These are phyloP conservation scores for Termitomyces sp. DNA, from an alignment of 1,284 basidiomycete species.

Conservation along the genomic window DNA sequence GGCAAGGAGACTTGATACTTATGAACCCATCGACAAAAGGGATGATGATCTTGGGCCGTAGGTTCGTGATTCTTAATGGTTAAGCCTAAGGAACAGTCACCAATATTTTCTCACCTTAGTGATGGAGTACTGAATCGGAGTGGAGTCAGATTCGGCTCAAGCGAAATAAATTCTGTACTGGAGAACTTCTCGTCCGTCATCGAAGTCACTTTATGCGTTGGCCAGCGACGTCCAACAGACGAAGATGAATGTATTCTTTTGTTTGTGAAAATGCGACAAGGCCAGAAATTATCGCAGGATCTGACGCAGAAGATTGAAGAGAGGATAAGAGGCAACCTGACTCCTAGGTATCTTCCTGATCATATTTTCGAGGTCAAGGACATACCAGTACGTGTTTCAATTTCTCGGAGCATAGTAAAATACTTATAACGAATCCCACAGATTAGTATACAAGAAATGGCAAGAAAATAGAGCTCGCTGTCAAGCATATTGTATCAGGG, in stretches of 20 bases:
- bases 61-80: slow-evolving; percentile 27
- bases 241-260: slow-evolving; percentile 80
- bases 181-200: slow-evolving; percentile 53
- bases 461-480: slow-evolving; percentile 69
- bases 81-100: not conserved
- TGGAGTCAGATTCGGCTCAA: slow-evolving; percentile 83
- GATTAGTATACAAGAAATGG: slow-evolving; percentile 60
- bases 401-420: not conserved
- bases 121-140: slow-evolving; percentile 77
- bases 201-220: slow-evolving; percentile 75
- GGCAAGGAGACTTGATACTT: slow-evolving; percentile 62
- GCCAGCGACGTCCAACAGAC: slow-evolving; percentile 67
- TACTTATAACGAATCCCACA: not conserved
- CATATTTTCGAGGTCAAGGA: slow-evolving; percentile 3
- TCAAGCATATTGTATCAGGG: slow-evolving; percentile 66
- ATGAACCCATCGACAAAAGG: slow-evolving; percentile 58
- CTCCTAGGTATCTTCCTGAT: slow-evolving; percentile 2
- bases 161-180: slow-evolving; percentile 79
- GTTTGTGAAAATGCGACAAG: slow-evolving; percentile 71
- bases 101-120: slow-evolving; percentile 24
- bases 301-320: not conserved
- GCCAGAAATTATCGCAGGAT: slow-evolving; percentile 36
- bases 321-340: not conserved
- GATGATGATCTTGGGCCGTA: slow-evolving; percentile 54
- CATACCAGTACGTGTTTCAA: slow-evolving; percentile 3